Evolutionary conservation across 495 filamentous ascomycete genomes (phyloP).

Genomic region (Tuber magnatum): DNA sequence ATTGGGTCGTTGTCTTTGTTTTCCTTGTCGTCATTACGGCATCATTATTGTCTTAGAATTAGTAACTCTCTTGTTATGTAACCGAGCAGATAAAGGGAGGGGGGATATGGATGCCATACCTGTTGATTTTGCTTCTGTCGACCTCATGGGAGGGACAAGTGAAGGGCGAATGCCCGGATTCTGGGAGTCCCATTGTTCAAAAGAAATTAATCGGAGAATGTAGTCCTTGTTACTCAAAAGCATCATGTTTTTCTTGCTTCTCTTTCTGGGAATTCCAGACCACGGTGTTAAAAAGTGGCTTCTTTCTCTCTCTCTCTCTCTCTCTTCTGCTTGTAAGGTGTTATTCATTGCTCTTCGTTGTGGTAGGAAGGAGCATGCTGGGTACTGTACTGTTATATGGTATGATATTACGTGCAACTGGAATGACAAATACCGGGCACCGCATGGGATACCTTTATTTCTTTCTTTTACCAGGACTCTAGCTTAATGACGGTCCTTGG

Average conservation of each 20-base stretch:
- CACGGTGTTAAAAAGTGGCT: background rate
- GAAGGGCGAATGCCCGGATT: background rate
- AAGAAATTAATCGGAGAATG: background rate
- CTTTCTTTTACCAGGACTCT: background rate
- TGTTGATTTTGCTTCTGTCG: background rate
- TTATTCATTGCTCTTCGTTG: background rate
- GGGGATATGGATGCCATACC: slow-evolving; percentile 1
- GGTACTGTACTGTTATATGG: background rate
- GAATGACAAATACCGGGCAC: background rate
- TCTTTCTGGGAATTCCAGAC: background rate
- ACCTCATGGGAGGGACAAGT: background rate
- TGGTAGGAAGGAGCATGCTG: background rate
- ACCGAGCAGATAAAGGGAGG: background rate
- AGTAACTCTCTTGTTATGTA: slow-evolving; percentile 2
- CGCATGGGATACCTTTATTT: background rate
- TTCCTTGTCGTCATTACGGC: background rate
- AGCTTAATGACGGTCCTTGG: background rate
- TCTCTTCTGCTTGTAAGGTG: background rate
- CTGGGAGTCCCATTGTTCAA: background rate
- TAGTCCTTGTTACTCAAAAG: background rate
- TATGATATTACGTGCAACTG: background rate
- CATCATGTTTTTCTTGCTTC: background rate
- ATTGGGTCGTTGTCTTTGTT: background rate
- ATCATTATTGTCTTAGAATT: background rate
- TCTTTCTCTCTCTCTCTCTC: background rate